Conservation (phyloP, 1,139 yeast genomes). For the Scheffersomyces illinoinensis region DNA sequence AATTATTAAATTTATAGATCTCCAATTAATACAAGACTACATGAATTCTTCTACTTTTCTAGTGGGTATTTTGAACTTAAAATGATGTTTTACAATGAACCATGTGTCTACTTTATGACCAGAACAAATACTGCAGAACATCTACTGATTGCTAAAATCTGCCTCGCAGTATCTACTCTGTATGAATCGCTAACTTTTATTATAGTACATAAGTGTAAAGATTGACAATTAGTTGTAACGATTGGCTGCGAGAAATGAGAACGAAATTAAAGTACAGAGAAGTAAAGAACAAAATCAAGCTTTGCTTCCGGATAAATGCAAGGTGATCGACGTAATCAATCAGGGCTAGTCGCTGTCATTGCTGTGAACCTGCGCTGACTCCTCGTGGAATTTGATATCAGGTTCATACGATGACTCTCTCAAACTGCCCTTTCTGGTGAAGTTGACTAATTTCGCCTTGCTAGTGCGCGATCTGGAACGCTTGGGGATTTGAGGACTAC, state of each 20-base stretch:
- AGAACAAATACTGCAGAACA: background rate
- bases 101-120: too few species aligned
- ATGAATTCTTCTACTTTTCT: too few species aligned
- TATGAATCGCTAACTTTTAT: slow-evolving; percentile 1
- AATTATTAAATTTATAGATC: background rate
- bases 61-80: background rate
- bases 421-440: slow-evolving; percentile 50
- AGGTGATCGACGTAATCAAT: background rate
- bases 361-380: slow-evolving; percentile 38
- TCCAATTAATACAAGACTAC: background rate
- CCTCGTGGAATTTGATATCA: slow-evolving; percentile 27
- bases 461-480: slow-evolving; percentile 5
- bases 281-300: background rate
- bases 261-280: slow-evolving; percentile 1
- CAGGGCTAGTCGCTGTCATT: slow-evolving; percentile 31
- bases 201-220: background rate
- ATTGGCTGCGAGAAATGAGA: background rate
- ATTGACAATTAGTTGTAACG: background rate
- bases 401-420: slow-evolving; percentile 41
- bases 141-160: background rate
- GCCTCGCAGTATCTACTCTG: background rate
- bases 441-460: slow-evolving; percentile 53
- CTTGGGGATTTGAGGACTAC: background rate
- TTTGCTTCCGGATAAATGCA: background rate
- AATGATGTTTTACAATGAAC: background rate